A percentile compares a stretch with the other conserved stretches of the same genome.
Evolutionary conservation across 106 monocot genomes (phyloP).

Genomic region (Phalaenopsis aphrodite): DNA sequence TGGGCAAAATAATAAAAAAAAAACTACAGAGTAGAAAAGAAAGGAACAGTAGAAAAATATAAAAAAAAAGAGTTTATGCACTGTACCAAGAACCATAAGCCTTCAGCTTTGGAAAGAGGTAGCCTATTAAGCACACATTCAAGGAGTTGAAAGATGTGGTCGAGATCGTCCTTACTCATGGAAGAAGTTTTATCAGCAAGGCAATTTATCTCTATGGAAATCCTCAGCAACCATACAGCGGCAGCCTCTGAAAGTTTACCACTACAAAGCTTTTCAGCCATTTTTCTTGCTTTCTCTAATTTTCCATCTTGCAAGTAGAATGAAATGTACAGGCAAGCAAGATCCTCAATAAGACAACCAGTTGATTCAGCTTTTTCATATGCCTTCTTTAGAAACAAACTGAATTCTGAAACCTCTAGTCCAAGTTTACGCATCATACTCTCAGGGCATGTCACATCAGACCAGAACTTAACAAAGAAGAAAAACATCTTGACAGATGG

Average conservation of each 20-base stretch:
- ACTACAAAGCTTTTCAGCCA: slow-evolving; percentile 41
- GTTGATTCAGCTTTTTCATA: slow-evolving; percentile 46
- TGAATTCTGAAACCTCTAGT: slow-evolving; percentile 22
- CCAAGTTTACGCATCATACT: slow-evolving; percentile 8
- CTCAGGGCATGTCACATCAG: slow-evolving; percentile 22
- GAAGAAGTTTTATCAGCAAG: slow-evolving; percentile 24
- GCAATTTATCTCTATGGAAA: slow-evolving; percentile 49
- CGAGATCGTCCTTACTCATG: slow-evolving; percentile 28
- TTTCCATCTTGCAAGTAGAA: slow-evolving; percentile 40
- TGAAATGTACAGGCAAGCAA: slow-evolving; percentile 51
- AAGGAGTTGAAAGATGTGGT: slow-evolving; percentile 32
- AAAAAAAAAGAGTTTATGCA: not conserved
- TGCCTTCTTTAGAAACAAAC: slow-evolving; percentile 30
- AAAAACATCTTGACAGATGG: slow-evolving; percentile 61
- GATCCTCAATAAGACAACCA: slow-evolving; percentile 39
- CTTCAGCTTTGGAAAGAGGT: slow-evolving; percentile 34
- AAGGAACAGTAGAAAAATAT: not conserved
- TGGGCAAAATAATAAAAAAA: not conserved
- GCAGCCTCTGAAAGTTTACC: slow-evolving; percentile 43
- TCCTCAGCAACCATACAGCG: slow-evolving; percentile 36
- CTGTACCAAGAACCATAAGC: slow-evolving; percentile 58
- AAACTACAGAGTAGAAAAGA: too few relatives aligned
- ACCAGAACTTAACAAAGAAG: slow-evolving; percentile 47
- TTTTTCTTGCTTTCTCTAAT: slow-evolving; percentile 43
- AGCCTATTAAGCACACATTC: slow-evolving; percentile 25